These are phyloP conservation scores for Sanguinoderma infundibulare DNA, from an alignment of 1,284 basidiomycete species.

Conservation along the genomic window DNA sequence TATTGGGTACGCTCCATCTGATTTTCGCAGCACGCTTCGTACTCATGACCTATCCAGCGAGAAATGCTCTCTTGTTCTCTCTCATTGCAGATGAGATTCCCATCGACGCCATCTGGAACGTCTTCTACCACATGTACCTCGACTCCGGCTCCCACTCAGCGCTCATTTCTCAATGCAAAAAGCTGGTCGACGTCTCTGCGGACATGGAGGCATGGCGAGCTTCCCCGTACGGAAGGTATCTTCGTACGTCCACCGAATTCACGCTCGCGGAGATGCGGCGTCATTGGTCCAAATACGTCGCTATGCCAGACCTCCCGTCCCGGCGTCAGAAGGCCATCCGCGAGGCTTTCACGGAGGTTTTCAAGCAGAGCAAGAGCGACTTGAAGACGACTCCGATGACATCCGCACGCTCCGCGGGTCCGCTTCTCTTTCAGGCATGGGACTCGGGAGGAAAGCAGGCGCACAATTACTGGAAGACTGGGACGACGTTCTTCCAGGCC, in stretches of 20 bases:
- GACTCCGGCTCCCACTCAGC: constrained; percentile 43
- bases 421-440: too few species aligned
- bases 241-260: constrained; percentile 40
- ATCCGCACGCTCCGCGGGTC: too few species aligned
- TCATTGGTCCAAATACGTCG: constrained; percentile 47
- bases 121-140: constrained; percentile 60
- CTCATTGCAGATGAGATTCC: constrained; percentile 39
- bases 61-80: constrained; percentile 44
- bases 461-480: constrained; percentile 47
- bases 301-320: constrained; percentile 25
- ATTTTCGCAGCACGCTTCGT: background rate
- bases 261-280: constrained; percentile 48
- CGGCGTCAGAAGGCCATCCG: constrained; percentile 18
- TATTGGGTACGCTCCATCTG: constrained; percentile 56
- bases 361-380: too few species aligned
- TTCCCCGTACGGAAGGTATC: constrained; percentile 47
- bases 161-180: constrained; percentile 49
- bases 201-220: constrained; percentile 49
- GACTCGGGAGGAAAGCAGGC: constrained; percentile 35
- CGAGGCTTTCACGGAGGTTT: too few species aligned
- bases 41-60: too few species aligned
- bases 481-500: constrained; percentile 40
- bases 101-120: constrained; percentile 50
- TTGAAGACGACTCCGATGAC: too few species aligned
- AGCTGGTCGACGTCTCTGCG: constrained; percentile 42